Evolutionary conservation across 2,329 filamentous ascomycete species (phyloP).

Genomic region (Penicillium occitanis): DNA sequence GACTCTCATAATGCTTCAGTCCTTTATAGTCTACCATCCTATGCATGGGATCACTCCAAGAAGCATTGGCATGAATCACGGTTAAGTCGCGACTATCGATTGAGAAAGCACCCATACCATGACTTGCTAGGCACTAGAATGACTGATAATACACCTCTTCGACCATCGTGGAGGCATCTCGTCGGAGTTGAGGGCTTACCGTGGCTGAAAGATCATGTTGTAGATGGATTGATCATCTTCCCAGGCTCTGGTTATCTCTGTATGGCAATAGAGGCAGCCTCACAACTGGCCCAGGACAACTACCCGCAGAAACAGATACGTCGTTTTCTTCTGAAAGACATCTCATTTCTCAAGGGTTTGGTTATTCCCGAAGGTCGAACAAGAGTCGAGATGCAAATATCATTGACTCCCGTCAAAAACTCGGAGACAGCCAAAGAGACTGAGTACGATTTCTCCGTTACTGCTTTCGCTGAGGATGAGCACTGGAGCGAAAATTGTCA

Average conservation of each 20-base stretch:
- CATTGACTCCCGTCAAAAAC: not conserved
- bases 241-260: slow-evolving; percentile 33
- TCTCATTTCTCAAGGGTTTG: not conserved
- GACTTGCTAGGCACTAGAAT: slow-evolving; percentile 17
- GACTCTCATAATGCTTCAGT: not conserved
- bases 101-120: slow-evolving; percentile 12
- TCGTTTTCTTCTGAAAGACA: slow-evolving; percentile 21
- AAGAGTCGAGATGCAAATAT: not conserved
- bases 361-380: not conserved
- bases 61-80: slow-evolving; percentile 26
- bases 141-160: not conserved
- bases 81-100: slow-evolving; percentile 6
- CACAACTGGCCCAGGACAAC: not conserved
- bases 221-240: slow-evolving; percentile 35
- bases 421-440: not conserved
- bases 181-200: slow-evolving; percentile 31
- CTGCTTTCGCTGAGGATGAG: not conserved
- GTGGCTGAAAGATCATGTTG: slow-evolving; percentile 36
- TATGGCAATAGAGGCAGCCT: slow-evolving; percentile 30
- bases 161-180: slow-evolving; percentile 31
- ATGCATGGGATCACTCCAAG: slow-evolving; percentile 26
- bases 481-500: not conserved
- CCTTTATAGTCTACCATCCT: slow-evolving; percentile 23
- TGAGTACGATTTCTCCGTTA: not conserved
- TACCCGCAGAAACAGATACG: not conserved